These are phyloP conservation scores for Antrodiella citrinella DNA, from an alignment of 768 basidiomycete genomes.

Conservation along the genomic window DNA sequence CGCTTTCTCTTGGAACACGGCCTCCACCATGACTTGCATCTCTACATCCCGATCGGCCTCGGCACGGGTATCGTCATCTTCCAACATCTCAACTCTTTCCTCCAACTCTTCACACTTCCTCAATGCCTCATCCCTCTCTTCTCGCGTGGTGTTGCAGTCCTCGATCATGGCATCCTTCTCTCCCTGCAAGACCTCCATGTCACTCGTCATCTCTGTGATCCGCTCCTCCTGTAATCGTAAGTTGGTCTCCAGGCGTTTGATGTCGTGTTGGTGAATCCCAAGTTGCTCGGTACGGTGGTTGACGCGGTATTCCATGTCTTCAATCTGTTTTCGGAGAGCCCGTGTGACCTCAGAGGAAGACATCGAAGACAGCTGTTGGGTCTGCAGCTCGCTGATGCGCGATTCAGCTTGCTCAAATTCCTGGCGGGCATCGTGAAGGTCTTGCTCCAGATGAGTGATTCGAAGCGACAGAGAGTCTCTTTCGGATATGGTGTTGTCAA, in stretches of 20 bases:
- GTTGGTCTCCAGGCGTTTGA: slow-evolving; percentile 69
- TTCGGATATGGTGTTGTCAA: slow-evolving; percentile 54
- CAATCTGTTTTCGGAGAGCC: slow-evolving; percentile 54
- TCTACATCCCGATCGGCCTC: slow-evolving; percentile 20
- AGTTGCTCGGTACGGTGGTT: slow-evolving; percentile 65
- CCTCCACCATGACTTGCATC: slow-evolving; percentile 17
- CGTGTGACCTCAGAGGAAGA: slow-evolving; percentile 45
- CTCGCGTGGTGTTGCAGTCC: slow-evolving; percentile 73
- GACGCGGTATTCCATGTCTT: slow-evolving; percentile 60
- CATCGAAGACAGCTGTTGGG: slow-evolving; percentile 60
- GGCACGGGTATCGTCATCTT: slow-evolving; percentile 18
- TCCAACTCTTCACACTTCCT: slow-evolving; percentile 51
- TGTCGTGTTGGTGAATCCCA: slow-evolving; percentile 73
- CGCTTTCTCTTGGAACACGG: slow-evolving; percentile 12
- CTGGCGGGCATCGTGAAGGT: slow-evolving; percentile 43
- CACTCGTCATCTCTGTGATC: slow-evolving; percentile 57
- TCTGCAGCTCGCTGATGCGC: slow-evolving; percentile 55
- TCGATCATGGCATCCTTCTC: slow-evolving; percentile 80
- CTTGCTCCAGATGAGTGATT: slow-evolving; percentile 52
- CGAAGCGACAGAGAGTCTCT: slow-evolving; percentile 61
- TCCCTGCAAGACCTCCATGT: slow-evolving; percentile 55
- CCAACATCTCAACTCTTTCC: slow-evolving; percentile 45
- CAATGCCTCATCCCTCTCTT: slow-evolving; percentile 60
- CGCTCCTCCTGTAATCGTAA: slow-evolving; percentile 68
- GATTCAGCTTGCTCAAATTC: slow-evolving; percentile 50